Evolutionary conservation across 176 grass and related monocot genomes (phyloP), one percentile per base, ranked within the genome.

Genomic region (Carex pumila): DNA sequence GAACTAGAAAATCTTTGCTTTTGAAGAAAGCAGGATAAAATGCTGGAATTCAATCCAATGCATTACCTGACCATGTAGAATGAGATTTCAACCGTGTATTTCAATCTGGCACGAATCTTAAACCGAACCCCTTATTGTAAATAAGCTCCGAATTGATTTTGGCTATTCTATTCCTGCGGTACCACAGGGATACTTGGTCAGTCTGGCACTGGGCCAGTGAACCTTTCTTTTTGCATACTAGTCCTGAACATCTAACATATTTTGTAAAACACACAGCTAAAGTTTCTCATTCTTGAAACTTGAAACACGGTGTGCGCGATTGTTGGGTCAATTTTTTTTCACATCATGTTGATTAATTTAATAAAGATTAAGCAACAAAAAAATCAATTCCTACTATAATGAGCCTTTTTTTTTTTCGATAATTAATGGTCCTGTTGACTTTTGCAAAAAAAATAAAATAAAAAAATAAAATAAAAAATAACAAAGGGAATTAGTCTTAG

Each of bases 391-490:
- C 29, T 12, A 31, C 10, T 65, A 65, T 25, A 65, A 50, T 50
- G 47, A 50, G 47, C 47, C 8, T 10, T 49, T 49, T 49, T 49
- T 49, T 49, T 49, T 49, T 49, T 49, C 47, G 2, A 9, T 50
- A 50, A 50, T 50, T 10, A 50, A 50, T 50, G 47, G 9, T 50
- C 10, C 47, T 12, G 47, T 50, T 12, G 47, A 11, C 47, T 50
- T 50, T 3, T 50, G 31, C 80, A 13, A 13, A n/a, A 72, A 90
- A 83, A 80, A 29, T n/a, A n/a, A n/a, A n/a, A n/a, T n/a, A n/a
- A n/a, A n/a, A 25, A 25, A 25, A 25, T 25, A 25, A 25, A 25
- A 25, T 25, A 52, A 58, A 12, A n/a, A 60, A 7, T 58, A 59
- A n/a, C 1, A 45, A 45, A 9, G 43, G 7, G 8, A 45, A 45